These are phyloP conservation scores for Solanum piurae DNA, from an alignment of 257 asterid species.

Conservation along the genomic window DNA sequence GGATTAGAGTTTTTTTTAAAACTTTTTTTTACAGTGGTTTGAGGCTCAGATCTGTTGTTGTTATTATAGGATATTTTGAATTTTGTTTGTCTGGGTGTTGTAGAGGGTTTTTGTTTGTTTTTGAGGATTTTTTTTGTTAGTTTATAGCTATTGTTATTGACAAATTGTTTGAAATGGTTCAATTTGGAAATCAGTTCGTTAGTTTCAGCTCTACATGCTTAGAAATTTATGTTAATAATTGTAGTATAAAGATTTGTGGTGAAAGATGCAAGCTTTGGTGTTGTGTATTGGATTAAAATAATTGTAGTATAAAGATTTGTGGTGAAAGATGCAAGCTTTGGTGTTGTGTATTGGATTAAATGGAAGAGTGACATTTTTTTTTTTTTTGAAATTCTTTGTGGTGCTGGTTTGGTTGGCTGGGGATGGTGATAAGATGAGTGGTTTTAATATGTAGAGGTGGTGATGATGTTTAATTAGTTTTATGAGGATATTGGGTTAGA, in stretches of 20 bases:
- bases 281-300: neutral
- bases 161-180: neutral
- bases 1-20: neutral
- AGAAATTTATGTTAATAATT: neutral
- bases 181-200: neutral
- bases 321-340: neutral
- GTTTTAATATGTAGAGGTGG: neutral
- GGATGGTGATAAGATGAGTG: neutral
- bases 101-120: neutral
- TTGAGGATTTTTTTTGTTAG: neutral
- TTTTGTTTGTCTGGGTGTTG: neutral
- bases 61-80: neutral
- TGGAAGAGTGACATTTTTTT: neutral
- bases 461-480: neutral
- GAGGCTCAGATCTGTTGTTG: neutral
- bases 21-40: neutral
- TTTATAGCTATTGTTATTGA: neutral
- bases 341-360: neutral
- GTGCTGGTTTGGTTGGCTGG: neutral
- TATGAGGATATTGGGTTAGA: neutral
- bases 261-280: neutral
- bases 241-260: neutral
- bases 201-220: neutral
- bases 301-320: neutral
- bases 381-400: neutral